These are phyloP conservation scores for Paraphaeosphaeria sporulosa DNA, from an alignment of 2,329 filamentous ascomycete genomes.

Conservation along the genomic window DNA sequence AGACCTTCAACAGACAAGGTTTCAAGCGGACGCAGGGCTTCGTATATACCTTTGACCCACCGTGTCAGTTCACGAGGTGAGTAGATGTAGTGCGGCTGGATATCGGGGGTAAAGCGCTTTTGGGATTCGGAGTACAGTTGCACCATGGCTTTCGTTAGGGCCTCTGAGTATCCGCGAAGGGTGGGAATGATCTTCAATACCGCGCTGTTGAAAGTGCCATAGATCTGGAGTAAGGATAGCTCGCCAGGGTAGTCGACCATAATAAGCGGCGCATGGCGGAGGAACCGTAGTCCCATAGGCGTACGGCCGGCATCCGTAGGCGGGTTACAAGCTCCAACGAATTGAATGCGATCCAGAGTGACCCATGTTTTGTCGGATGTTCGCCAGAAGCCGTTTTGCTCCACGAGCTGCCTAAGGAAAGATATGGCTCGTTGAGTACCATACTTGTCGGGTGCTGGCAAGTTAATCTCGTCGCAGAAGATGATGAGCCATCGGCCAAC, in stretches of 20 bases:
- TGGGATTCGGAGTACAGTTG: slow-evolving; percentile 95
- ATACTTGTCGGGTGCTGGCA: slow-evolving; percentile 97
- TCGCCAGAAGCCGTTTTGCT: slow-evolving; percentile 99
- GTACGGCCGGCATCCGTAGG: slow-evolving; percentile 97
- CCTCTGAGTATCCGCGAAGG: slow-evolving; percentile 92
- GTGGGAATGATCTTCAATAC: slow-evolving; percentile 96
- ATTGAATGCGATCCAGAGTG: slow-evolving; percentile 95
- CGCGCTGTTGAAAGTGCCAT: slow-evolving; percentile 96
- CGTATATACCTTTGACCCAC: slow-evolving; percentile 97
- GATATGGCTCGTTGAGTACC: slow-evolving; percentile 97
- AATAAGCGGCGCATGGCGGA: slow-evolving; percentile 95
- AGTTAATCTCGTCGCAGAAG: slow-evolving; percentile 99
- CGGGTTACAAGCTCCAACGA: slow-evolving; percentile 98
- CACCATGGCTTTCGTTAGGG: slow-evolving; percentile 97
- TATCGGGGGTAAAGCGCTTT: slow-evolving; percentile 90
- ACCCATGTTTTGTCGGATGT: slow-evolving; percentile 98
- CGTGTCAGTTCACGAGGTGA: slow-evolving; percentile 97
- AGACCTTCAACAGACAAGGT: slow-evolving; percentile 87
- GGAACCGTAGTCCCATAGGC: slow-evolving; percentile 88
- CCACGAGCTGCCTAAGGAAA: slow-evolving; percentile 94
- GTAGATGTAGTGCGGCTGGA: slow-evolving; percentile 99
- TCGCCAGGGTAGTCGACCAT: slow-evolving; percentile 99
- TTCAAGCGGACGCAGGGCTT: slow-evolving; percentile 93
- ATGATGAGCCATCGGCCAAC: slow-evolving; percentile 98
- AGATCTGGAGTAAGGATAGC: slow-evolving; percentile 93